phyloP scores from a whole-genome alignment of 768 basidiomycete species.

The Macrocybe gigantea region DNA sequence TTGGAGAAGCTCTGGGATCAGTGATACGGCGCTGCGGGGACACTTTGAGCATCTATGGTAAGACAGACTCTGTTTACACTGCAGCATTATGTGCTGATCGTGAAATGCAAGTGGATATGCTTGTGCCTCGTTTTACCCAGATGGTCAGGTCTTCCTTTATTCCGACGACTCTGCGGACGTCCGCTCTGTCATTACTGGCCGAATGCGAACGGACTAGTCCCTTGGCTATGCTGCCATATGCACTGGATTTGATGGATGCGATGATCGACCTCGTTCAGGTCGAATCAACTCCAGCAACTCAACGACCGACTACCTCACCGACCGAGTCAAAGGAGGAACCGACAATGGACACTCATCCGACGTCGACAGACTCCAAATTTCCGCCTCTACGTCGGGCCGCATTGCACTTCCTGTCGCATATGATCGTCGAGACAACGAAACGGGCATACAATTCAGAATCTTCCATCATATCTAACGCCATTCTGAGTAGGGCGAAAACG shows the following conservation, averaged over 20 bases:
- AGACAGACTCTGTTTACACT: constrained; percentile 8
- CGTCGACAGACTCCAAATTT: constrained; percentile 53
- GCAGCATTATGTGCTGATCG: not conserved
- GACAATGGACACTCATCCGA: constrained; percentile 54
- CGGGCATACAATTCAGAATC: constrained; percentile 39
- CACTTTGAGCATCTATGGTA: constrained; percentile 65
- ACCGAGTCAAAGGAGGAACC: constrained; percentile 14
- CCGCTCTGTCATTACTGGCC: constrained; percentile 58
- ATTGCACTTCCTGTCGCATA: constrained; percentile 69
- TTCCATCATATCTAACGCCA: constrained; percentile 13
- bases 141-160: constrained; percentile 53
- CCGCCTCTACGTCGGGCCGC: constrained; percentile 83
- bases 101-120: constrained; percentile 45
- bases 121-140: constrained; percentile 69
- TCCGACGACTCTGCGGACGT: constrained; percentile 69
- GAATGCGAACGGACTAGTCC: constrained; percentile 64
- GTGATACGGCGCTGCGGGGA: constrained; percentile 72
- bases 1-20: constrained; percentile 82
- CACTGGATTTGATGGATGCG: constrained; percentile 52
- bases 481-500: constrained; percentile 45
- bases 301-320: constrained; percentile 4
- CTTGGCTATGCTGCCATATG: constrained; percentile 58
- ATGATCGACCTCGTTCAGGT: constrained; percentile 76
- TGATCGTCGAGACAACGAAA: constrained; percentile 57
- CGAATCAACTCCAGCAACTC: constrained; percentile 37